phyloP scores from a whole-genome alignment of 176 grass and related monocot species.

The Aegilops longissima region DNA sequence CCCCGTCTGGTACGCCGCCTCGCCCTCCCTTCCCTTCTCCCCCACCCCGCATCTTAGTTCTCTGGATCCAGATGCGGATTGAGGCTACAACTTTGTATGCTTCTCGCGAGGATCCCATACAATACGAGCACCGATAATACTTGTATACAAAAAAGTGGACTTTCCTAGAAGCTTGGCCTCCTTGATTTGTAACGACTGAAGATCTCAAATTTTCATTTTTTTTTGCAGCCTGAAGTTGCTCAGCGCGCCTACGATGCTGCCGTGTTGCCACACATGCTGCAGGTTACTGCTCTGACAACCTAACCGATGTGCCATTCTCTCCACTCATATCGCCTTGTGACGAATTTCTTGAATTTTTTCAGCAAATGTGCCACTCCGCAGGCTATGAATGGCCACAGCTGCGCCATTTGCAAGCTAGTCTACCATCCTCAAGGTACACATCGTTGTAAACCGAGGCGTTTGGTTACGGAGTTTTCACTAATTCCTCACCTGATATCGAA shows the following conservation, averaged over 20 bases:
- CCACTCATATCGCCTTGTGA: background rate
- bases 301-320: background rate
- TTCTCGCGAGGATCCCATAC: background rate
- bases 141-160: background rate
- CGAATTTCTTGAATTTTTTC: slow-evolving; percentile 29
- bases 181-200: background rate
- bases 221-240: slow-evolving; percentile 77
- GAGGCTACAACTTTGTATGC: background rate
- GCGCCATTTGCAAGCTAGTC: slow-evolving; percentile 67
- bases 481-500: background rate
- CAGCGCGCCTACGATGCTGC: slow-evolving; percentile 64
- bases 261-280: slow-evolving; percentile 90
- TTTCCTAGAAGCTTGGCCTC: background rate
- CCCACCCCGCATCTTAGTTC: background rate
- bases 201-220: background rate
- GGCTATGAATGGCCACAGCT: slow-evolving; percentile 51
- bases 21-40: background rate
- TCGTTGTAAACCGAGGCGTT: background rate
- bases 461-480: background rate
- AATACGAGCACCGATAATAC: background rate
- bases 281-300: slow-evolving; percentile 32
- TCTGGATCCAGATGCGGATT: background rate
- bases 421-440: slow-evolving; percentile 64
- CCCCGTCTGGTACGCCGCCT: slow-evolving; percentile 64
- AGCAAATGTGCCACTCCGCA: slow-evolving; percentile 58